Conservation (phyloP, 176 grass and related monocot genomes). For the Carex kokanica region DNA sequence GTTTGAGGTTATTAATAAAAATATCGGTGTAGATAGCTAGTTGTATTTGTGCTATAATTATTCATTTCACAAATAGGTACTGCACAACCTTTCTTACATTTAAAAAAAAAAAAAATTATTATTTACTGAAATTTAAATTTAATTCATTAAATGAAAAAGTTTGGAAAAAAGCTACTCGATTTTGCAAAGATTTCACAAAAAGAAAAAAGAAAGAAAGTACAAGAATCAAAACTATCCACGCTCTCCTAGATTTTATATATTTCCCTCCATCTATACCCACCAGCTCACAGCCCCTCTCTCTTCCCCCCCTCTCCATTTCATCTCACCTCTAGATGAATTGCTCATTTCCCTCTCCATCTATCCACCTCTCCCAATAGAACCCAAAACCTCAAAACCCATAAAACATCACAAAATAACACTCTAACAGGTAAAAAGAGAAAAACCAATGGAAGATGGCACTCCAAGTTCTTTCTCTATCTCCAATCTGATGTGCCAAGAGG, state of each 20-base stretch:
- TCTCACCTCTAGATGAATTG: slow-evolving; percentile 29
- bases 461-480: slow-evolving; percentile 39
- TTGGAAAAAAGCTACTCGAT: background rate
- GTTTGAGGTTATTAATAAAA: too few relatives aligned
- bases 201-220: background rate
- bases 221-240: slow-evolving; percentile 6
- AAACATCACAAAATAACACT: background rate
- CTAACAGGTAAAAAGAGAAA: background rate
- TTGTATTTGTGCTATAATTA: too few relatives aligned
- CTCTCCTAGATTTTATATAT: slow-evolving; percentile 18
- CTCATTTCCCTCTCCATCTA: slow-evolving; percentile 11
- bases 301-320: background rate
- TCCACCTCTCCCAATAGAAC: background rate
- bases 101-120: background rate
- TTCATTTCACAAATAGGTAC: background rate
- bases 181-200: slow-evolving; percentile 22
- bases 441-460: slow-evolving; percentile 37
- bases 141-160: background rate
- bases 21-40: too few relatives aligned
- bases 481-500: slow-evolving; percentile 68
- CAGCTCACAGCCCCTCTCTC: slow-evolving; percentile 21
- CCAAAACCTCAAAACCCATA: background rate
- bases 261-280: slow-evolving; percentile 23
- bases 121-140: background rate
- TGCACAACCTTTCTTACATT: background rate